Base-by-base conservation (phyloP, 768 basidiomycete genomes). In the Rhodosporidiobolus odoratus region DNA sequence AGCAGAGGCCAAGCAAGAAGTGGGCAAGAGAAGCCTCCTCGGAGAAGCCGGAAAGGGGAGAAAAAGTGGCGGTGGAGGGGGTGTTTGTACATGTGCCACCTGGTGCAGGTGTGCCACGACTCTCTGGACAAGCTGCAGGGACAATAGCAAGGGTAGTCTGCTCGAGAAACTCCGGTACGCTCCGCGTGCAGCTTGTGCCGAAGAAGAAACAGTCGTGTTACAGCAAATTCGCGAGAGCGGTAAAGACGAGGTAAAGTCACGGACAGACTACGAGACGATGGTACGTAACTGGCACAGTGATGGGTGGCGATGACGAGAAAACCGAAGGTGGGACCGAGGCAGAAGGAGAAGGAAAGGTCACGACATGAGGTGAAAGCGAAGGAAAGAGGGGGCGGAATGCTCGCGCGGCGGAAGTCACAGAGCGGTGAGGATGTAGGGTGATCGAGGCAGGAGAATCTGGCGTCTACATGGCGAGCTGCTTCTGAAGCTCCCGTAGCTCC, bases 401-500 rank as follows among this genome's bases (percentile, higher is more conserved):
- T 4, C 32, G 34, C 16, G 12, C 21, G 10, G 45, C 17, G 34
- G 27, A 15, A 16, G 34, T 37, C 21, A 4, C 5, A 57, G 54
- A 25, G 17, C 5, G 7, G 35, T 19, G 23, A 27, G 32, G 34
- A 27, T 8, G 50, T 17, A 9, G 50, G 8, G 50, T 25, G 50
- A 13, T 5, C 19, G 19, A 38, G 53, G 32, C 19, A 37, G 38
- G 34, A 9, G 35, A 34, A 21, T 25, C 15, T 7, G 38, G 30
- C 19, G 38, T 30, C 58, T 61, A 92, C 89, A 95, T 90, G 30
- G 91, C 87, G 78, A 94, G 81, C 50, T 85, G 85, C 30, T 91
- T 93, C 82, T 96, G 94, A 75, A 98, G 83, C 79, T 90, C 87
- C 80, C 84, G 86, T 78, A 98, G 86, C 80, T 95, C 88, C 53